Conservation (phyloP, 305 asterid genomes). For the Ilex paraguariensis region DNA sequence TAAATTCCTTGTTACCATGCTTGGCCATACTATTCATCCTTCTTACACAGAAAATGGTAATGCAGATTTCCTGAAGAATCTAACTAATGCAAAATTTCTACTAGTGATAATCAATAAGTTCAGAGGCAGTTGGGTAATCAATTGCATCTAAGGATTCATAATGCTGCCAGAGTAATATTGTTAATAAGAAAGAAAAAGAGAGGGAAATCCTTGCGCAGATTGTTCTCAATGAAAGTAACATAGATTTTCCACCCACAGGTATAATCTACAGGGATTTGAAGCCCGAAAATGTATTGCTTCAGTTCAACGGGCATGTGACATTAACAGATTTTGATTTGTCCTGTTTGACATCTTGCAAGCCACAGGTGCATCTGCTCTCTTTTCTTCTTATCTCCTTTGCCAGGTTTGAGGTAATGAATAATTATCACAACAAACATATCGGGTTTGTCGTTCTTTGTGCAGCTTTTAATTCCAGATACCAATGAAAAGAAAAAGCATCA, state of each 20-base stretch:
- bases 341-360: constrained; percentile 96
- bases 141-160: too few relatives aligned
- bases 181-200: too few relatives aligned
- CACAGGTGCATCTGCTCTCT: constrained; percentile 48
- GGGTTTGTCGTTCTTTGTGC: constrained; percentile 20
- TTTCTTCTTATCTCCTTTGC: constrained; percentile 6
- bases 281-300: constrained; percentile 90
- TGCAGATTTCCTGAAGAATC: too few relatives aligned
- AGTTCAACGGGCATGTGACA: constrained; percentile 71
- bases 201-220: too few relatives aligned
- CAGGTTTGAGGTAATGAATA: constrained; percentile 1
- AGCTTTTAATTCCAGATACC: constrained; percentile 79
- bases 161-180: too few relatives aligned
- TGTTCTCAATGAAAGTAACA: too few relatives aligned
- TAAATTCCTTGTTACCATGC: too few relatives aligned
- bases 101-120: too few relatives aligned
- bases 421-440: constrained; percentile 3
- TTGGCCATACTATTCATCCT: too few relatives aligned
- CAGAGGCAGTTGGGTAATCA: too few relatives aligned
- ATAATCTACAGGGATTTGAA: constrained; percentile 92
- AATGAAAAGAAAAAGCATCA: constrained; percentile 64
- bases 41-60: too few relatives aligned
- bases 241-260: constrained; percentile 41
- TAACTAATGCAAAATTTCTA: too few relatives aligned
- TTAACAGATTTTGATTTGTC: constrained; percentile 95